phyloP scores from a whole-genome alignment of 2,329 filamentous ascomycete species.

The Diaporthe destruens region DNA sequence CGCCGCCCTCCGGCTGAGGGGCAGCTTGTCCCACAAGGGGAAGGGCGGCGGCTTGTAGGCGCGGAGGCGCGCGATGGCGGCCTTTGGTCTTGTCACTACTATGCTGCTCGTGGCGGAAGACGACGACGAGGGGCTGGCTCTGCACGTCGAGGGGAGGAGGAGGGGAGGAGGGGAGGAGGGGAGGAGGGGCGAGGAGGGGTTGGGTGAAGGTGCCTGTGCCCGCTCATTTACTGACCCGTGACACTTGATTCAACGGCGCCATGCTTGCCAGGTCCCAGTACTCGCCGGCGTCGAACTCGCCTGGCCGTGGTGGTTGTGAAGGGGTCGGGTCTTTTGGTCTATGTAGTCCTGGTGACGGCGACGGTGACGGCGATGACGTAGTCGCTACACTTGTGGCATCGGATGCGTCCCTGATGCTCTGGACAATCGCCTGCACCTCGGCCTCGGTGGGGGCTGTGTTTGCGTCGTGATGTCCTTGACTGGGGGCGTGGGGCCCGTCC shows the following conservation, averaged over 20 bases:
- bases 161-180: no score
- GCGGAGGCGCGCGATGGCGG: constrained; percentile 70
- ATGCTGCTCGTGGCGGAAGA: constrained; percentile 41
- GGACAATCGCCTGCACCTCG: constrained; percentile 44
- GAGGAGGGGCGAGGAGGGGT: no score
- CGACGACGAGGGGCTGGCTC: constrained; percentile 31
- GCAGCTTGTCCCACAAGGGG: constrained; percentile 71
- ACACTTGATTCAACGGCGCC: constrained; percentile 67
- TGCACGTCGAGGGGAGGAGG: constrained; percentile 25
- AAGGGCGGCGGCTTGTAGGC: constrained; percentile 72
- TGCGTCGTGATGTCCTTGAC: constrained; percentile 28
- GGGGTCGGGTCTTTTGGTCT: background rate
- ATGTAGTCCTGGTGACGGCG: background rate
- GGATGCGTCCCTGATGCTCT: constrained; percentile 44
- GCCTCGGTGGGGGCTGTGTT: constrained; percentile 32
- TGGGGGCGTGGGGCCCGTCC: constrained; percentile 28
- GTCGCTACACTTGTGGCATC: constrained; percentile 30
- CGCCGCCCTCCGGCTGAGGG: constrained; percentile 79
- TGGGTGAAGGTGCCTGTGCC: no score
- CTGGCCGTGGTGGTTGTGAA: constrained; percentile 28
- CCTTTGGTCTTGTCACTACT: constrained; percentile 57
- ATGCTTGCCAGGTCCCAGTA: constrained; percentile 71
- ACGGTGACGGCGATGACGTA: constrained; percentile 26
- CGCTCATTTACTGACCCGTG: constrained; percentile 62
- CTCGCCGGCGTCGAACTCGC: constrained; percentile 54